Evolutionary conservation across 768 basidiomycete species (phyloP).

Genomic region (Chalciporus chontae): DNA sequence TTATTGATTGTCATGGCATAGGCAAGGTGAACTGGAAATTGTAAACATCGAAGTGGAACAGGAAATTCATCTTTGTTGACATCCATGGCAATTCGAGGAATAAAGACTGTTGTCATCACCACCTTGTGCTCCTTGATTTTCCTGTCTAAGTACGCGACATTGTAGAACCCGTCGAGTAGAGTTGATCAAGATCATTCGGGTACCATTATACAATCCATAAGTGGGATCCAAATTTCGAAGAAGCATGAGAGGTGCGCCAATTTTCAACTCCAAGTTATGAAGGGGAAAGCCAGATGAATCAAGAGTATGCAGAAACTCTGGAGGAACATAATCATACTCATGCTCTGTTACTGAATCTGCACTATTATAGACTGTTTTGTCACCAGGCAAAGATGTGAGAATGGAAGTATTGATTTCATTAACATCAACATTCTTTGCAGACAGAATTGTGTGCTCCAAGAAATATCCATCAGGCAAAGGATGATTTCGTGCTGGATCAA

Average conservation of each 20-base stretch:
- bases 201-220: conserved; percentile 39
- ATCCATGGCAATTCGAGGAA: conserved; percentile 28
- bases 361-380: conserved; percentile 20
- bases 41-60: conserved; percentile 20
- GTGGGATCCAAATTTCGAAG: conserved; percentile 40
- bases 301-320: conserved; percentile 40
- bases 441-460: conserved; percentile 28
- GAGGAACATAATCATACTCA: conserved; percentile 17
- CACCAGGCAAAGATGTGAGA: conserved; percentile 22
- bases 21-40: conserved; percentile 34
- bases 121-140: not conserved
- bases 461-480: conserved; percentile 25
- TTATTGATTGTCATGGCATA: conserved; percentile 42
- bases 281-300: conserved; percentile 38
- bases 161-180: conserved; percentile 24
- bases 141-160: conserved; percentile 17
- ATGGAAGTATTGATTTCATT: conserved; percentile 31
- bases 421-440: conserved; percentile 28
- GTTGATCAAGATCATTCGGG: conserved; percentile 16
- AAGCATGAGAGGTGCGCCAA: conserved; percentile 39
- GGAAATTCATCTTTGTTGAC: conserved; percentile 15
- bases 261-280: conserved; percentile 31
- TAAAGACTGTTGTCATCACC: conserved; percentile 21
- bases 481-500: not conserved
- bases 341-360: conserved; percentile 27